A percentile compares a stretch with the other conserved stretches of the same genome.
phyloP scores from a whole-genome alignment of 202 grass and related monocot genomes.

The Miscanthus sacchariflorus region DNA sequence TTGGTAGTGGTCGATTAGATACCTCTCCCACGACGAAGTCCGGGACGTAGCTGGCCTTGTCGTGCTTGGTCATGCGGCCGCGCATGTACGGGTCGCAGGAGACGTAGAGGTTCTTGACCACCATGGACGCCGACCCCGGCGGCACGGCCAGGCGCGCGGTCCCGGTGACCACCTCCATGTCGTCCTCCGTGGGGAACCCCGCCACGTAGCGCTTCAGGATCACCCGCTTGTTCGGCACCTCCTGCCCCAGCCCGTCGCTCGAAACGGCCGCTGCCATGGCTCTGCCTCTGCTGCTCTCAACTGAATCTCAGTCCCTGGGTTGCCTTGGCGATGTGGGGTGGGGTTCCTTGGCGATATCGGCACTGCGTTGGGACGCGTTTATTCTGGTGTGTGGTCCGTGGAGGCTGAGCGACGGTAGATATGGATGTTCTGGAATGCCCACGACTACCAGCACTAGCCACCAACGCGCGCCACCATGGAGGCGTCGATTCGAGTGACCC shows the following conservation, averaged over 20 bases:
- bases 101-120: constrained; percentile 74
- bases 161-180: constrained; percentile 52
- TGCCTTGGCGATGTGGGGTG: too few relatives aligned
- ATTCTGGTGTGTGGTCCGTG: too few relatives aligned
- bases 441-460: too few relatives aligned
- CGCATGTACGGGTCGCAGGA: constrained; percentile 76
- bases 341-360: too few relatives aligned
- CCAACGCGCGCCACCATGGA: too few relatives aligned
- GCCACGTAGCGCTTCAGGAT: constrained; percentile 51
- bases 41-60: constrained; percentile 23
- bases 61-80: constrained; percentile 54
- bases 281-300: too few relatives aligned
- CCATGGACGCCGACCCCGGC: constrained; percentile 30
- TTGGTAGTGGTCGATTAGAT: too few relatives aligned
- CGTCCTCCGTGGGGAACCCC: constrained; percentile 20
- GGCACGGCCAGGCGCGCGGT: constrained; percentile 42
- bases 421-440: too few relatives aligned
- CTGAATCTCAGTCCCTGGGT: too few relatives aligned
- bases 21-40: constrained; percentile 60
- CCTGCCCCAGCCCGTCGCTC: neutral
- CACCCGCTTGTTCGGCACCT: constrained; percentile 49
- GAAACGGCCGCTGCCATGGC: neutral
- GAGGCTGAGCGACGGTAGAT: too few relatives aligned
- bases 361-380: too few relatives aligned
- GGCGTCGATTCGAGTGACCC: too few relatives aligned